These are phyloP conservation scores for Globisporangium splendens DNA, from an alignment of 352 stramenopile genomes.

Conservation along the genomic window DNA sequence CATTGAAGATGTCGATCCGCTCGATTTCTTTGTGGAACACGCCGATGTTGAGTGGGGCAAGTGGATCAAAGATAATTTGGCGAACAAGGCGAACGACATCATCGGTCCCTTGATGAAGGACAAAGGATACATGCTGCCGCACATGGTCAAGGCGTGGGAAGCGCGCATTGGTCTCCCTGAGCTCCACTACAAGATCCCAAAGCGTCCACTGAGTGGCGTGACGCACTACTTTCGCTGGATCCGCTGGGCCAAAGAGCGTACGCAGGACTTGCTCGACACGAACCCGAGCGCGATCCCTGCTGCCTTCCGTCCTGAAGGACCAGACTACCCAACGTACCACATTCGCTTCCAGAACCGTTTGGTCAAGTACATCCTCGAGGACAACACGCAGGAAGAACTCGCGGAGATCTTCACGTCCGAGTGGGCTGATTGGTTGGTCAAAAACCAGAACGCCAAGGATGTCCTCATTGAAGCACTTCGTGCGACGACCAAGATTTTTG, in stretches of 20 bases:
- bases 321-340: constrained; percentile 55
- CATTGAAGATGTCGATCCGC: constrained; percentile 39
- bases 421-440: constrained; percentile 46
- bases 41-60: constrained; percentile 42
- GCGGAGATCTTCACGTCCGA: constrained; percentile 26
- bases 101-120: constrained; percentile 40
- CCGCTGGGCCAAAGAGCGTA: constrained; percentile 60
- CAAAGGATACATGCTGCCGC: constrained; percentile 59
- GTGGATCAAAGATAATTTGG: constrained; percentile 49
- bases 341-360: constrained; percentile 57
- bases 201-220: constrained; percentile 39
- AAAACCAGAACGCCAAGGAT: constrained; percentile 45
- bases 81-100: constrained; percentile 38
- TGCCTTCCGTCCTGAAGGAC: constrained; percentile 30
- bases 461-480: constrained; percentile 47
- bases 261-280: constrained; percentile 45
- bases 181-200: constrained; percentile 55
- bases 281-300: constrained; percentile 28
- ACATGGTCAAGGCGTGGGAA: constrained; percentile 70
- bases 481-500: constrained; percentile 31
- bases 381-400: constrained; percentile 42
- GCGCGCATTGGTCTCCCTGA: constrained; percentile 29
- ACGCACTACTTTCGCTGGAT: constrained; percentile 73
- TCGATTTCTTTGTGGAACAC: constrained; percentile 57
- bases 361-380: constrained; percentile 40